These are phyloP conservation scores for Syzygium grande DNA, from an alignment of 345 rosid genomes.

Conservation along the genomic window DNA sequence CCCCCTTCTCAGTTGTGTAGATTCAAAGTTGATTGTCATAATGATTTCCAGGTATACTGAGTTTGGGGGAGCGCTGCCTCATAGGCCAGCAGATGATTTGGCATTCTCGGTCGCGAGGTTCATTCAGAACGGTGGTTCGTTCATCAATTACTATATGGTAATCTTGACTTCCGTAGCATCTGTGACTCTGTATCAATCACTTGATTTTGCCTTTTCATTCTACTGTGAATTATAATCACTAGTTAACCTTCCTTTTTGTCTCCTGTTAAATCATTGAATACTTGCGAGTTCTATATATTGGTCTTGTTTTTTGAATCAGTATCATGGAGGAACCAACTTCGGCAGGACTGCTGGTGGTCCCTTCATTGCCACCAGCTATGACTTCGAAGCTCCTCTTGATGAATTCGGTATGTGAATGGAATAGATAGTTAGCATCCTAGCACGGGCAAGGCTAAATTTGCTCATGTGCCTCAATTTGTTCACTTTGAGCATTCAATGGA, in stretches of 20 bases:
- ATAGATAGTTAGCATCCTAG: neutral
- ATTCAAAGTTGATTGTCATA: neutral
- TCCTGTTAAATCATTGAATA: neutral
- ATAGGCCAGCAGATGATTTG: slow-evolving; percentile 38
- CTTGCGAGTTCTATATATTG: neutral
- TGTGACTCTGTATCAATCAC: neutral
- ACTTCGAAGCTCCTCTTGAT: slow-evolving; percentile 45
- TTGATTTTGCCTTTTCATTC: neutral
- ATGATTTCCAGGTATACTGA: slow-evolving; percentile 19
- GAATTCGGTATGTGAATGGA: slow-evolving; percentile 23
- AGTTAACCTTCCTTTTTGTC: neutral
- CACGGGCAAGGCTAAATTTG: neutral
- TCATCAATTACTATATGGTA: slow-evolving; percentile 41
- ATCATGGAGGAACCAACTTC: slow-evolving; percentile 48
- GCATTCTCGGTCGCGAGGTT: slow-evolving; percentile 36
- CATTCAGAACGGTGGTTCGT: slow-evolving; percentile 34
- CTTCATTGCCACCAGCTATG: slow-evolving; percentile 44
- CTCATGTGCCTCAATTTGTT: neutral
- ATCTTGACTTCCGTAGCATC: neutral
- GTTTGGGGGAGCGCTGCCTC: slow-evolving; percentile 33
- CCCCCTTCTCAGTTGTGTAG: neutral
- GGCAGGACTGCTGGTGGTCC: slow-evolving; percentile 39
- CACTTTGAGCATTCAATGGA: neutral
- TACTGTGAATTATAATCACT: neutral
- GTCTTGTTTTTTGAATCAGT: slow-evolving; percentile 9